Evolutionary conservation across 345 rosid genomes (phyloP), one percentile per base, ranked within the genome.

Genomic region (Brassica rapa): DNA sequence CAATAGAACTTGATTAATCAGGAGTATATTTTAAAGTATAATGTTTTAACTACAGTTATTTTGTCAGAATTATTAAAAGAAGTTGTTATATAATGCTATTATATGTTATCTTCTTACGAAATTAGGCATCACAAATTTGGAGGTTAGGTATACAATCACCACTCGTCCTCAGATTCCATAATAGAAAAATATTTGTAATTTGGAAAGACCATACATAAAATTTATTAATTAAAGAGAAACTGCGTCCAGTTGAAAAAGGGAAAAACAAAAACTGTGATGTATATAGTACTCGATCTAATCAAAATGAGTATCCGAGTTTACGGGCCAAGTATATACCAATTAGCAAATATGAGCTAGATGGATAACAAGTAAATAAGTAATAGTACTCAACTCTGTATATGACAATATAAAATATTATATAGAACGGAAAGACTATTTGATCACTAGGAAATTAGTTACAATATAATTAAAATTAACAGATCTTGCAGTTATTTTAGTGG

Each of bases 61-160:
- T 25, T 59, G n/a, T 24, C 63, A 59, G 32, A 59, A 59, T 24
- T 59, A 59, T 59, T 59, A 4, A 55, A 53, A 56, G 24, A 46
- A 7, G 5, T 21, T 0, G 16, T 46, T 46, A 46, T 14, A 12
- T 46, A 49, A 5, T 49, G 12, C 8, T 16, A 16, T 35, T 32
- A 33, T 55, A 49, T 49, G 70, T 68, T 46, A 69, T 62, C 56
- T 33, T 53, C 60, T 53, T 53, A n/a, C 51, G 32, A 60, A 60
- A 39, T 39, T 43, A 41, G 21, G 27, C 51, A 19, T 76, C 62
- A 30, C 61, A 41, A 43, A 30, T 76, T 76, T 68, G 79, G 68
- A 76, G 68, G 61, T 59, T 68, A 68, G 79, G 67, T 75, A 56
- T 11, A 39, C 12, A 27, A 56, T 66, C 4, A 7, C 30, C 9